Percentiles rank a stretch among this genome's conserved stretches.
Evolutionary conservation across 1,284 basidiomycete genomes (phyloP).

Genomic region (Crucibulum cyathiforme): DNA sequence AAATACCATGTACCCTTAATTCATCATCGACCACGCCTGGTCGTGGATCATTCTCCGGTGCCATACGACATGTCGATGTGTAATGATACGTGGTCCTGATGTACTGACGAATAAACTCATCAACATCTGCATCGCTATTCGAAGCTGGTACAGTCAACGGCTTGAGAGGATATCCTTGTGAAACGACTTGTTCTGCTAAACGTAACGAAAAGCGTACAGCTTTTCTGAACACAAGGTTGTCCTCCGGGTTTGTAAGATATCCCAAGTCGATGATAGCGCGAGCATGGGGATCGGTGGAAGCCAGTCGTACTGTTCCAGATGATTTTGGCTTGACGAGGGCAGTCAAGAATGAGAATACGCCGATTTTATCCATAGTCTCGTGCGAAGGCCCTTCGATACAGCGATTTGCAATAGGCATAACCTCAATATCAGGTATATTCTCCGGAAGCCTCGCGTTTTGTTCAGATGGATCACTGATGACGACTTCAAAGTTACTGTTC

Average conservation of each 20-base stretch:
- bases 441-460: conserved; percentile 7
- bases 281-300: conserved; percentile 40
- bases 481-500: not conserved
- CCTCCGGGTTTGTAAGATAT: conserved; percentile 41
- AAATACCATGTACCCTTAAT: conserved; percentile 45
- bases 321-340: conserved; percentile 27
- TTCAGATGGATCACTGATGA: not conserved
- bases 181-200: conserved; percentile 40
- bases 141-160: conserved; percentile 24
- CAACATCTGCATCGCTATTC: conserved; percentile 26
- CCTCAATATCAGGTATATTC: conserved; percentile 34
- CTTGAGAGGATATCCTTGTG: conserved; percentile 24
- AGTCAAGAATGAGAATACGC: conserved; percentile 23
- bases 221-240: conserved; percentile 41
- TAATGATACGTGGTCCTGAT: conserved; percentile 30
- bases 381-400: conserved; percentile 2
- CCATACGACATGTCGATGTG: conserved; percentile 38
- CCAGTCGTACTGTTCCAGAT: conserved; percentile 33
- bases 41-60: conserved; percentile 17
- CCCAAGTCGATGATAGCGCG: conserved; percentile 46
- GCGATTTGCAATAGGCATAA: conserved; percentile 23
- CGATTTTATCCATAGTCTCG: conserved; percentile 10
- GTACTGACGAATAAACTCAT: conserved; percentile 24
- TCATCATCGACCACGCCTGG: conserved; percentile 46
- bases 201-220: conserved; percentile 44